phyloP scores from a whole-genome alignment of 192 early-diverging fungal genomes.

The Backusella parvicylindrica region DNA sequence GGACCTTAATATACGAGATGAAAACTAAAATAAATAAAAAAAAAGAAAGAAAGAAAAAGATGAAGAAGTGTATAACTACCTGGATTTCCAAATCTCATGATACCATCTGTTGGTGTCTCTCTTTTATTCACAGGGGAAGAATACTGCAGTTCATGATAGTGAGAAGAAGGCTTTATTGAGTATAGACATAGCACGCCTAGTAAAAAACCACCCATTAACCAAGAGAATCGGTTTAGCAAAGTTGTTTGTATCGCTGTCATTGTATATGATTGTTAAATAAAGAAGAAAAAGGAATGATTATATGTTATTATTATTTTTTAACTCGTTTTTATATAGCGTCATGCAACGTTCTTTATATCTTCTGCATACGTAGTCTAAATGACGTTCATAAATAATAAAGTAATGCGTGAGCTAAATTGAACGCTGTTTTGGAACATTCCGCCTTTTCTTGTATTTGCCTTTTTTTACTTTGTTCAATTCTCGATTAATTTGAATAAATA shows the following conservation, averaged over 20 bases:
- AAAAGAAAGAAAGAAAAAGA: not conserved
- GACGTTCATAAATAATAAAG: too few relatives aligned
- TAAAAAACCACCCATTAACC: slow-evolving; percentile 1
- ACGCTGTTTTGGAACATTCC: not conserved
- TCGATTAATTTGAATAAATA: not conserved
- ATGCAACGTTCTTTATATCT: not conserved
- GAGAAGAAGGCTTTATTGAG: not conserved
- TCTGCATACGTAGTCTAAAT: not conserved
- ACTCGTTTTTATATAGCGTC: not conserved
- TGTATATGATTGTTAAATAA: not conserved
- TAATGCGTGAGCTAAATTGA: too few relatives aligned
- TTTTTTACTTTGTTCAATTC: not conserved
- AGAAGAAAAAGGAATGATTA: not conserved
- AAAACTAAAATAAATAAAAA: not conserved
- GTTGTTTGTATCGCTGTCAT: not conserved
- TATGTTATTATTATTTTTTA: not conserved
- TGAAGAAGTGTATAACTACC: slow-evolving; percentile 5
- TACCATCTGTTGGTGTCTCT: not conserved
- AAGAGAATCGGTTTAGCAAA: not conserved
- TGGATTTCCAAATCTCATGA: slow-evolving; percentile 27
- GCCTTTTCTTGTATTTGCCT: not conserved
- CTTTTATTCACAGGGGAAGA: not conserved
- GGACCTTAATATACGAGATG: slow-evolving; percentile 45
- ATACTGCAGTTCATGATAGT: not conserved
- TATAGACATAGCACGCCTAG: not conserved